These are phyloP conservation scores for Synchytrium microbalum DNA, from an alignment of 371 early-diverging fungal species.

Conservation along the genomic window DNA sequence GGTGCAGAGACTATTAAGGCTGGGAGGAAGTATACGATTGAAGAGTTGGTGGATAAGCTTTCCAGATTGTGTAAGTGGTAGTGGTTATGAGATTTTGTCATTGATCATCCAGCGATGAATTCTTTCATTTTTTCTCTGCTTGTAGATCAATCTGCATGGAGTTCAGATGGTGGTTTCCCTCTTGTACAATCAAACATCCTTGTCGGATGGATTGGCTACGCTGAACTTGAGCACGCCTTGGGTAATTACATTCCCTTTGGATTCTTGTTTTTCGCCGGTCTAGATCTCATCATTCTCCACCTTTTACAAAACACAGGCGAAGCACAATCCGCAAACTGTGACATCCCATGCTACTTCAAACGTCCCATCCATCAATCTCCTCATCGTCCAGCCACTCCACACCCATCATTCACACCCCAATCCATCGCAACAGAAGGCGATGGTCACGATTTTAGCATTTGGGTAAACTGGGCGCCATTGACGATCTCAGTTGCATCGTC, in stretches of 20 bases:
- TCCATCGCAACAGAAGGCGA: not conserved
- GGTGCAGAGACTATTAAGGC: slow-evolving; percentile 50
- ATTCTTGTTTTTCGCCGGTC: slow-evolving; percentile 27
- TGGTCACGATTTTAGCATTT: slow-evolving; percentile 2
- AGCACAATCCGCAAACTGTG: slow-evolving; percentile 31
- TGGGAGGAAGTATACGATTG: slow-evolving; percentile 15
- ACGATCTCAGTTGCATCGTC: slow-evolving; percentile 63
- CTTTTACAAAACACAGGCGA: slow-evolving; percentile 3
- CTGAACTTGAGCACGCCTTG: slow-evolving; percentile 73
- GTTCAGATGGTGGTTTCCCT: slow-evolving; percentile 73
- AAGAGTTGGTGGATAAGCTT: slow-evolving; percentile 32
- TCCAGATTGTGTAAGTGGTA: slow-evolving; percentile 12
- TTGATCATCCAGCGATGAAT: not conserved
- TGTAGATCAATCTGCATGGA: slow-evolving; percentile 22
- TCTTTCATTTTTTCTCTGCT: not conserved
- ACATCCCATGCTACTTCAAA: slow-evolving; percentile 3
- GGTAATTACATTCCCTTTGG: slow-evolving; percentile 29
- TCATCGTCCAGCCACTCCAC: not conserved
- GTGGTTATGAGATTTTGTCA: not conserved
- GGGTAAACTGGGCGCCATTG: slow-evolving; percentile 51
- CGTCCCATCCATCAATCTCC: not conserved
- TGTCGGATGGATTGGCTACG: slow-evolving; percentile 76
- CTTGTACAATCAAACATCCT: slow-evolving; percentile 63
- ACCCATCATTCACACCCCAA: not conserved
- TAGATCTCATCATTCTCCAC: not conserved